Evolutionary conservation across 2,329 filamentous ascomycete genomes (phyloP).

Genomic region (Leptographium galeiforme): DNA sequence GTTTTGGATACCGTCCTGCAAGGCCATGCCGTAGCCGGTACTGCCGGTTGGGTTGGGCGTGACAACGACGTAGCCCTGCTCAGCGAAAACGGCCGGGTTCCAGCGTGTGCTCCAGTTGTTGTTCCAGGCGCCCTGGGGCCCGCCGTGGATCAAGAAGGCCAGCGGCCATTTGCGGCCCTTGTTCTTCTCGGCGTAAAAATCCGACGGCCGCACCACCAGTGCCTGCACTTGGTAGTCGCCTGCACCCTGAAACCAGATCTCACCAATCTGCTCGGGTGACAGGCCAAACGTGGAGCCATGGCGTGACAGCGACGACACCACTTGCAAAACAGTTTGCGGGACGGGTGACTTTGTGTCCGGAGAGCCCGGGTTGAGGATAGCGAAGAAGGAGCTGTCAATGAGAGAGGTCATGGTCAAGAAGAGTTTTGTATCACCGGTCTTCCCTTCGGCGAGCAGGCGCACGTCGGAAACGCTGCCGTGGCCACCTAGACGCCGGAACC

Average conservation of each 20-base stretch:
- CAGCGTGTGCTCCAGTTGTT: slow-evolving; percentile 71
- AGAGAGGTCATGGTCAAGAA: slow-evolving; percentile 57
- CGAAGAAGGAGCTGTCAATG: slow-evolving; percentile 59
- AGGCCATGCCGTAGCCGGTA: slow-evolving; percentile 67
- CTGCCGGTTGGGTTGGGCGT: slow-evolving; percentile 73
- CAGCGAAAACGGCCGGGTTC: slow-evolving; percentile 77
- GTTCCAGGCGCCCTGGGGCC: slow-evolving; percentile 63
- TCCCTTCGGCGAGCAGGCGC: slow-evolving; percentile 28
- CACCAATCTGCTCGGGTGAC: slow-evolving; percentile 46
- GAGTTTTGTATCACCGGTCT: slow-evolving; percentile 26
- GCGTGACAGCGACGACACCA: slow-evolving; percentile 52
- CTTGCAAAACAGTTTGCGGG: slow-evolving; percentile 6
- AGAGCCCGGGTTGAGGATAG: slow-evolving; percentile 34
- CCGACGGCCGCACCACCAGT: slow-evolving; percentile 51
- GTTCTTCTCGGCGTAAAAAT: slow-evolving; percentile 50
- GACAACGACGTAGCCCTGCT: slow-evolving; percentile 76
- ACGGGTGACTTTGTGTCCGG: background rate
- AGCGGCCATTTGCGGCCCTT: slow-evolving; percentile 52
- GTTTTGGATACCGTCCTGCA: slow-evolving; percentile 62
- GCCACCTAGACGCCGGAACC: slow-evolving; percentile 5
- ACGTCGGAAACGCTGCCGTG: slow-evolving; percentile 43
- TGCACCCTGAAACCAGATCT: slow-evolving; percentile 57
- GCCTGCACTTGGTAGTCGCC: slow-evolving; percentile 55
- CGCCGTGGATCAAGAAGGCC: slow-evolving; percentile 69
- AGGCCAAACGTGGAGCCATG: slow-evolving; percentile 55